Evolutionary conservation across 2,329 filamentous ascomycete species (phyloP).

Genomic region (Bipolaris victoriae): DNA sequence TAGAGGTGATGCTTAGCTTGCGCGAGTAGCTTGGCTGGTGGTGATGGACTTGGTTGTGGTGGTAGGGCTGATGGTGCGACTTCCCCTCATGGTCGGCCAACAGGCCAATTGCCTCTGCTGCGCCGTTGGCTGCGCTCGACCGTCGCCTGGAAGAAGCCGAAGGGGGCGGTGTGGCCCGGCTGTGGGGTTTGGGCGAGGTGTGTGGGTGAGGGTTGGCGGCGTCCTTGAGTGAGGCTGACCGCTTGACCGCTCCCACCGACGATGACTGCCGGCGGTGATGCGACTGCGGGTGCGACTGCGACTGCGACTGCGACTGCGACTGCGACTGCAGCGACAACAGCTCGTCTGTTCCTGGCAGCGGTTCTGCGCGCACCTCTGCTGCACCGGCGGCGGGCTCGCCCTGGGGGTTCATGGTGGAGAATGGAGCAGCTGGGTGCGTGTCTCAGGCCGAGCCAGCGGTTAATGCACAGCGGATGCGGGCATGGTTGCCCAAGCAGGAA

Average conservation of each 20-base stretch:
- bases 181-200: conserved; percentile 31
- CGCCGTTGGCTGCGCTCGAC: conserved; percentile 50
- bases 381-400: conserved; percentile 12
- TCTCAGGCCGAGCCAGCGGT: conserved; percentile 40
- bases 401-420: conserved; percentile 35
- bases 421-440: conserved; percentile 21
- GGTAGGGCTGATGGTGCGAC: conserved; percentile 54
- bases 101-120: conserved; percentile 46
- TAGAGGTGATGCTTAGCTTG: conserved; percentile 7
- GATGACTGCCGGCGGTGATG: conserved; percentile 54
- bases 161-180: conserved; percentile 36
- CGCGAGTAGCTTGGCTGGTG: conserved; percentile 30
- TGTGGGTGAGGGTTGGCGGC: conserved; percentile 15
- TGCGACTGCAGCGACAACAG: background rate
- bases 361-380: background rate
- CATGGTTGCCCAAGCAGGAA: conserved; percentile 39
- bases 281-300: conserved; percentile 50
- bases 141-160: conserved; percentile 39
- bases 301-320: conserved; percentile 26
- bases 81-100: conserved; percentile 44
- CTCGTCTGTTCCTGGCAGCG: background rate
- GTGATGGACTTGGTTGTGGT: conserved; percentile 42
- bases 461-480: conserved; percentile 33
- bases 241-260: conserved; percentile 51
- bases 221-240: conserved; percentile 49